Evolutionary conservation across 108 stramenopile genomes (phyloP), one percentile per base, ranked within the genome.

Genomic region (Hondaea fermentalgiana): DNA sequence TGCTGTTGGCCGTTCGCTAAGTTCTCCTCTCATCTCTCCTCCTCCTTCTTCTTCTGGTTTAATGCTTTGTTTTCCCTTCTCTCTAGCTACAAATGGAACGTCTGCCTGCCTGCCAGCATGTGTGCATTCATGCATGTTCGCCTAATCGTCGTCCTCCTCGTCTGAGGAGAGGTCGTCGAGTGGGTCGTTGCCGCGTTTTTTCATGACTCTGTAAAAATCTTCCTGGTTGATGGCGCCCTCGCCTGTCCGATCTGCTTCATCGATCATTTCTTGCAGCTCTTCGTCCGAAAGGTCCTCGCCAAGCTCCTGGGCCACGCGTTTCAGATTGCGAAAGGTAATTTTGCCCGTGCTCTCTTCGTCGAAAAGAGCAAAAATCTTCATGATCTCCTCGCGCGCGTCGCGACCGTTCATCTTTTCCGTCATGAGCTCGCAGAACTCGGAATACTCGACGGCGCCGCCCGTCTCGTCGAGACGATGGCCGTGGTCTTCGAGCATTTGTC

Each of bases 261-360:
- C 95, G 87, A 96, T 96, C 95, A 96, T 96, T 64, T 96, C 96
- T 88, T 96, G 96, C 87, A 97, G 87, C 94, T 97, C 96, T 72
- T 97, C 96, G 91, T 97, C 96, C 19, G 95, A 93, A 89, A 97
- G 95, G 88, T 88, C 94, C 92, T 97, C 96, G 19, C 96, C 96
- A 14, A 97, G 93, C 90, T 96, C 96, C 91, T 94, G 94, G 17
- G 95, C 96, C 60, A 97, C 96, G 58, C 96, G 93, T 93, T 96
- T 97, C 72, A 97, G 92, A 90, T 97, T 95, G 28, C 93, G 91
- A 91, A 96, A 96, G 14, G 95, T 93, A 72, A 97, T 96, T 91
- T 95, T 95, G 44, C 96, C 96, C 88, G 95, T 96, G 88, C 95
- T 35, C 64, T 96, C 96, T 87, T 96, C 96, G 90, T 97, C 96